Conservation (phyloP, 176 grass and related monocot genomes). For the Oryza rufipogon region DNA sequence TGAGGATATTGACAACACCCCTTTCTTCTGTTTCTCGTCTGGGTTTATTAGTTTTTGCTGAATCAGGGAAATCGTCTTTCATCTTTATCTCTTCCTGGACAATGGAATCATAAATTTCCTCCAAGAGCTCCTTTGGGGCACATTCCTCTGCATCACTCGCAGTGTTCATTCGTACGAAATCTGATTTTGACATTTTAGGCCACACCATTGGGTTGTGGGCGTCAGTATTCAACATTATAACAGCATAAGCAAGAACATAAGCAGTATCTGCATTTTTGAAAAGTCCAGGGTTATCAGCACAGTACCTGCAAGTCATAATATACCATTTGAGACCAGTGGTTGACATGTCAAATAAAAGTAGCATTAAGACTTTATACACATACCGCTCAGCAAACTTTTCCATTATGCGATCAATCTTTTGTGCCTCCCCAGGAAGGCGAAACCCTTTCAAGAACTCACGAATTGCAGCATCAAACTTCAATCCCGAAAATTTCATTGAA, state of each 20-base stretch:
- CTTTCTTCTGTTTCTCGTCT: conserved; percentile 80
- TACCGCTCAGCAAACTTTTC: conserved; percentile 99
- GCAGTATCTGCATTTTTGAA: conserved; percentile 99
- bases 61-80: conserved; percentile 60
- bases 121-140: conserved; percentile 86
- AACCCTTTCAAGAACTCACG: conserved; percentile 96
- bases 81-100: conserved; percentile 96
- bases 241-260: conserved; percentile 98
- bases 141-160: conserved; percentile 85
- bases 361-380: conserved; percentile 36
- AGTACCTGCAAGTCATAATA: conserved; percentile 79
- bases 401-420: conserved; percentile 99
- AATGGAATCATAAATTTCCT: conserved; percentile 99
- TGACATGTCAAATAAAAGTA: conserved; percentile 23
- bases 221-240: conserved; percentile 99
- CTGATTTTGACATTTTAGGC: conserved; percentile 97
- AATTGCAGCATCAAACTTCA: conserved; percentile 94
- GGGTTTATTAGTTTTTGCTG: conserved; percentile 49
- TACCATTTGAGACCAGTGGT: conserved; percentile 25
- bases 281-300: conserved; percentile 98
- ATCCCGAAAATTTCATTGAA: conserved; percentile 90
- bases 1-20: conserved; percentile 92
- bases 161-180: conserved; percentile 91
- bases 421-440: conserved; percentile 97
- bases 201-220: conserved; percentile 99